These are phyloP conservation scores for Salvia splendens DNA, from an alignment of 257 asterid species.

Conservation along the genomic window DNA sequence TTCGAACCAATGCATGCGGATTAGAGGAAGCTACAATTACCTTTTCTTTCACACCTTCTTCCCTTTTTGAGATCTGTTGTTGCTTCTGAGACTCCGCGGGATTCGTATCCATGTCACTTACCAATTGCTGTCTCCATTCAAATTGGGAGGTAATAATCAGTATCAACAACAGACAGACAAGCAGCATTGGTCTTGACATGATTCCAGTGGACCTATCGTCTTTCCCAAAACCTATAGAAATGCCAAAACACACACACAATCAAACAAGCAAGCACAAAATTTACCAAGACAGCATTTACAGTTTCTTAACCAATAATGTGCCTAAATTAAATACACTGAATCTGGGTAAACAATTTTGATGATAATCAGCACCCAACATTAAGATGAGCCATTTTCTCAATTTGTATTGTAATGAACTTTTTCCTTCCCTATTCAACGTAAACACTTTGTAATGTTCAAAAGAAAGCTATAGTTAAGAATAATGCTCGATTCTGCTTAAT, in stretches of 20 bases:
- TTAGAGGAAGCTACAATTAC: constrained; percentile 38
- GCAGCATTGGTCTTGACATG: constrained; percentile 82
- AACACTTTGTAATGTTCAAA: not conserved
- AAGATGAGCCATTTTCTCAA: not conserved
- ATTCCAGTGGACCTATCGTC: constrained; percentile 36
- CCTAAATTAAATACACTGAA: not conserved
- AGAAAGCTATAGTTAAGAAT: too few species aligned
- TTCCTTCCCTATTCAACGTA: constrained; percentile 10
- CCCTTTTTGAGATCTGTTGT: constrained; percentile 59
- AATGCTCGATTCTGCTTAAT: too few species aligned
- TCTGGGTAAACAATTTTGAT: not conserved
- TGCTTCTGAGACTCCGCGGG: constrained; percentile 66
- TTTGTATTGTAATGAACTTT: constrained; percentile 14
- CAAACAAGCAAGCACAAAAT: constrained; percentile 19
- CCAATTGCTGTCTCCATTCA: constrained; percentile 84
- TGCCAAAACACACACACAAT: not conserved
- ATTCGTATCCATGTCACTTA: constrained; percentile 57
- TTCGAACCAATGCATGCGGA: not conserved
- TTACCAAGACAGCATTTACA: not conserved
- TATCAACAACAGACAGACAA: constrained; percentile 66
- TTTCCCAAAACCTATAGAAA: constrained; percentile 43
- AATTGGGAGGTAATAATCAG: constrained; percentile 79
- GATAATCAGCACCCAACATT: constrained; percentile 16
- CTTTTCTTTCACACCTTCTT: constrained; percentile 79
- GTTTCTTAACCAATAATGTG: not conserved